Evolutionary conservation across 2,329 filamentous ascomycete species (phyloP), one percentile per base, ranked within the genome.

Genomic region (Epichloe elymi): DNA sequence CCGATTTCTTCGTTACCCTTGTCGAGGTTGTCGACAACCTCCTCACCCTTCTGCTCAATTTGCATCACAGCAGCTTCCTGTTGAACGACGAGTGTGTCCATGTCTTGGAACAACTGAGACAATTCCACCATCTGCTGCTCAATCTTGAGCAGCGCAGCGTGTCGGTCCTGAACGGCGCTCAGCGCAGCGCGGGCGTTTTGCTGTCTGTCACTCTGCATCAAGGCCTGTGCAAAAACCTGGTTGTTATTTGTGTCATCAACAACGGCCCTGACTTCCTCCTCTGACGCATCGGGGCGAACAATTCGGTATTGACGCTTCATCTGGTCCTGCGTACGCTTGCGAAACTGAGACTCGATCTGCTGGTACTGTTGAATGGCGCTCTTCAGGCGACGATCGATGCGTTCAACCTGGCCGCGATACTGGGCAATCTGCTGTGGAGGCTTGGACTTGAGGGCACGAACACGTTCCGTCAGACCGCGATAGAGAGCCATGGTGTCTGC

Each of bases 241-340:
- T 67, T 94, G 88, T 49, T 82, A 80, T 57, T 84, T 78, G 14
- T 76, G 60, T 88, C 82, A 61, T 91, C 81, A 0, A 90, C 85
- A 10, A 51, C 49, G 15, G 87, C 88, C 52, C 84, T 79, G 30
- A 96, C 80, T 66, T 97, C 89, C 42, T 76, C 73, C 50, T 93
- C 86, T 30, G 80, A 78, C 3, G 88, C 88, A 52, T 95, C 83
- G 20, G 89, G 87, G 56, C 82, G 79, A 51, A 93, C 90, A 64
- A 97, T 96, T 53, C 86, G 80, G 70, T 94, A 95, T 66, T 96
- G 89, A 51, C 93, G 80, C 57, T 83, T 85, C 71, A 94, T 86
- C 68, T 94, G 88, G 47, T 88, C 85, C 65, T 87, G 79, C 35
- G 88, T 81, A 58, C 85, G 83, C 68, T 86, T 85, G 63, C 85